Evolutionary conservation across 2,329 filamentous ascomycete species (phyloP).

Genomic region (Rutstroemia sydowiana): DNA sequence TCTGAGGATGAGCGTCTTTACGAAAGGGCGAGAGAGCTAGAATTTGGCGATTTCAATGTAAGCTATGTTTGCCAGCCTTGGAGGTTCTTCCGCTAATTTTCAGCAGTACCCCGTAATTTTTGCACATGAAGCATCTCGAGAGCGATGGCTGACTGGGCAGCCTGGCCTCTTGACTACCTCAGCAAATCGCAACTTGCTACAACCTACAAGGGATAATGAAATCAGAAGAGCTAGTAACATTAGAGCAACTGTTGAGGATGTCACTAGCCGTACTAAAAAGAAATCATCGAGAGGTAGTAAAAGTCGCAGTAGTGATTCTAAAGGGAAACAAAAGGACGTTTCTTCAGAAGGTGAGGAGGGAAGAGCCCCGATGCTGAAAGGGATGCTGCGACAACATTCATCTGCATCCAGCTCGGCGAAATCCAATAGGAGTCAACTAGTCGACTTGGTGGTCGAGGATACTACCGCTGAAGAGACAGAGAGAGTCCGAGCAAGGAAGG

Average conservation of each 20-base stretch:
- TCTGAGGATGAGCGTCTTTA: slow-evolving; percentile 66
- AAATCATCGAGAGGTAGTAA: slow-evolving; percentile 19
- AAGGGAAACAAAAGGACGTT: slow-evolving; percentile 23
- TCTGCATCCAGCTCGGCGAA: slow-evolving; percentile 40
- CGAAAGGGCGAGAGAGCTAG: slow-evolving; percentile 60
- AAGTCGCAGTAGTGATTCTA: slow-evolving; percentile 20
- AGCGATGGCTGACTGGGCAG: slow-evolving; percentile 51
- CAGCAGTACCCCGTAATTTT: slow-evolving; percentile 86
- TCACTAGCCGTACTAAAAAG: slow-evolving; percentile 29
- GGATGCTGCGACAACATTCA: slow-evolving; percentile 40
- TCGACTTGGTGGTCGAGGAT: slow-evolving; percentile 62
- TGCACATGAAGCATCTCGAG: slow-evolving; percentile 64
- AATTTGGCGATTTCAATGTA: slow-evolving; percentile 92
- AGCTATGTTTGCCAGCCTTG: slow-evolving; percentile 34
- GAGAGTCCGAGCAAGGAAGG: slow-evolving; percentile 53
- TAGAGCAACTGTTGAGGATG: slow-evolving; percentile 30
- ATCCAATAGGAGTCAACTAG: slow-evolving; percentile 54
- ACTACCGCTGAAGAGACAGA: slow-evolving; percentile 53
- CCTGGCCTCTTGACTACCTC: slow-evolving; percentile 47
- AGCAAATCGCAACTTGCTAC: slow-evolving; percentile 45
- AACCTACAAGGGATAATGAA: slow-evolving; percentile 39
- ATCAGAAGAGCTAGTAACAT: slow-evolving; percentile 33
- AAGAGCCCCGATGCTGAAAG: slow-evolving; percentile 27
- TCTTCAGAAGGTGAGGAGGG: slow-evolving; percentile 25
- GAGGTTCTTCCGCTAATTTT: background rate